Percentiles rank a stretch among this genome's conserved stretches.
phyloP scores from a whole-genome alignment of 495 filamentous ascomycete species.

The Annulohypoxylon maeteangense region DNA sequence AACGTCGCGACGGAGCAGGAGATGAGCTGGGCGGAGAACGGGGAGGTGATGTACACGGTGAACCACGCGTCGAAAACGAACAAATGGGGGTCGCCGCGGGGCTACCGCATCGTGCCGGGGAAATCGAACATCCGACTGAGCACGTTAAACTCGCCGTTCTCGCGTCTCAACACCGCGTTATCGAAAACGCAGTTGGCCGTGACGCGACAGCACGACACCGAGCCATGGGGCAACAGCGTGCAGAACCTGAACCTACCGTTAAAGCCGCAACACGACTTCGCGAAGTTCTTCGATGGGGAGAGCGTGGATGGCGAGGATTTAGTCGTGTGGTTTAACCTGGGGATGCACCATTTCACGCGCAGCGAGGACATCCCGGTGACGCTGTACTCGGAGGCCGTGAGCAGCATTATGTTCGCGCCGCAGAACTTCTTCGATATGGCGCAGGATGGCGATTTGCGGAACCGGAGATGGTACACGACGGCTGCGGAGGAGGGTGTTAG shows the following conservation, averaged over 20 bases:
- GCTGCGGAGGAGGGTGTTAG: constrained; percentile 10
- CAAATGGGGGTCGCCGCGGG: constrained; percentile 62
- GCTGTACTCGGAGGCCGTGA: constrained; percentile 58
- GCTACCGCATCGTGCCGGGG: constrained; percentile 64
- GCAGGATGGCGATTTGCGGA: constrained; percentile 41
- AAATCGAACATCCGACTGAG: constrained; percentile 58
- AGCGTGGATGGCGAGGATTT: constrained; percentile 63
- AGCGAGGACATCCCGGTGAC: constrained; percentile 66
- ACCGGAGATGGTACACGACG: constrained; percentile 46
- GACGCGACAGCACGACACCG: constrained; percentile 63
- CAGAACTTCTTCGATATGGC: constrained; percentile 56
- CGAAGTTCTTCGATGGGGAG: constrained; percentile 65
- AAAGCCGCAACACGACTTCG: constrained; percentile 64
- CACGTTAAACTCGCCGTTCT: constrained; percentile 58
- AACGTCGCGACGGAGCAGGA: constrained; percentile 56
- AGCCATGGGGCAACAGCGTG: constrained; percentile 59
- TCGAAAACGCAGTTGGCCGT: constrained; percentile 62
- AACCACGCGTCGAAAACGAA: constrained; percentile 59
- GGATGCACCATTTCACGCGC: constrained; percentile 68
- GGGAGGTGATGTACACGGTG: constrained; percentile 58
- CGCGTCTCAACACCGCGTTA: constrained; percentile 56
- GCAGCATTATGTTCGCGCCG: constrained; percentile 58
- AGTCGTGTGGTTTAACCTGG: constrained; percentile 62
- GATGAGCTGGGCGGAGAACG: constrained; percentile 62
- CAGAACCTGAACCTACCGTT: constrained; percentile 59